Evolutionary conservation across 331 rosid species (phyloP), one percentile per base, ranked within the genome.

Genomic region (Erythrophleum ivorense): DNA sequence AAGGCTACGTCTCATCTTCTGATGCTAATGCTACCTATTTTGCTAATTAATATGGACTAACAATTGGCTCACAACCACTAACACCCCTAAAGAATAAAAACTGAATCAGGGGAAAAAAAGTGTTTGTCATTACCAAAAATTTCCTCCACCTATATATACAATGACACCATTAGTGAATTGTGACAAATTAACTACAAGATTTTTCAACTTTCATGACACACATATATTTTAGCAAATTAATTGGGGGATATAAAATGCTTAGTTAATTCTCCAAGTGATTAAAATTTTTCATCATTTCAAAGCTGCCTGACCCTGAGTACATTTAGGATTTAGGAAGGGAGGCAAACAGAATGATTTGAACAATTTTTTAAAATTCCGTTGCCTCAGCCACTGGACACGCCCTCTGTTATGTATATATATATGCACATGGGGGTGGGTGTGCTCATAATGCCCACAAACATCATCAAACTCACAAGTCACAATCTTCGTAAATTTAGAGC

Each of bases 331-430:
- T 24, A 24, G 29, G 29, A 24, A 24, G 29, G 57, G 40, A 81
- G 68, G 77, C 84, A 84, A 88, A 72, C 60, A 31, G 84, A 85
- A 88, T 84, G 80, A 90, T 86, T 83, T 24, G 29, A 24, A 24
- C 82, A 6, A 55, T 16, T 86, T 66, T 50, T 60, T 49, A 11
- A 83, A 80, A 77, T 85, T 75, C 80, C 81, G 82, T 49, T 71
- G 75, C 84, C 84, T 67, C 38, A 78, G 86, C 78, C 86, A 80
- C 60, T 80, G 21, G 83, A 77, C 75, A 60, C 40, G 79, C 87
- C 29, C 29, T 24, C 29, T 46, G 34, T 69, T 83, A 46, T 53
- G 76, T 36, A 69, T 72, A 77, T n/a, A n/a, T n/a, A n/a, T 48
- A 24, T 29, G 84, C 91, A 87, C 87, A 86, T 89, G 91, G 84